Base-by-base conservation (phyloP, 225 moss, liverwort and hornwort species). In the Straminergon stramineum region DNA sequence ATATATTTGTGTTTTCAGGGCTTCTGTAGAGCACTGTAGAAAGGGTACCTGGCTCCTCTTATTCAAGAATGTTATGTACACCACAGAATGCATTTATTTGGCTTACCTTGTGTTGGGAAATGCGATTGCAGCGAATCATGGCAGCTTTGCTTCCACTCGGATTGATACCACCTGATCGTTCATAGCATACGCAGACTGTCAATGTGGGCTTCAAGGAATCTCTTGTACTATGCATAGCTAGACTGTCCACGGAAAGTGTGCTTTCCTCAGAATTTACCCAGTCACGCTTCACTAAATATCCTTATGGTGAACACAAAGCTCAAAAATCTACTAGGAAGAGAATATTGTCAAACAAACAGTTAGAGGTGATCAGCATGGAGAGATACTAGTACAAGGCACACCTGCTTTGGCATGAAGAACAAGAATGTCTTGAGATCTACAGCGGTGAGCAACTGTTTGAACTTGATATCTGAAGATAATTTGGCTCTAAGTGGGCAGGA, bases 101-200 rank as follows among this genome's bases (percentile, higher is more conserved):
- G 28, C 57, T 57, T 60, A 60, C 80, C 80, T 80, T 60, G 60
- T 60, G 39, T 60, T 48, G 62, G 56, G 66, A 75, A 67, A 80
- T 75, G 84, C 34, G 45, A 45, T 80, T 80, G 79, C 65, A 66
- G 57, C 39, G 53, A 37, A 74, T 73, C 57, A 57, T 75, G 30
- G 83, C 48, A 84, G 61, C 43, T 65, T 83, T 52, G 65, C 70
- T 64, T 80, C 86, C 77, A 82, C 82, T 86, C 66, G 53, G 53
- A 28, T 66, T 52, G 67, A 60, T 84, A 81, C 39, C 89, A 85
- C 91, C 89, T 89, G 81, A 57, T 84, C 75, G 17, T 81, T 89
- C 91, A 92, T 65, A 81, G 28, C 87, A 91, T 62, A 91, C 13
- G 34, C 43, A 85, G 75, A 87, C 26, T 83, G 65, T 92, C 78